phyloP scores from a whole-genome alignment of 2,329 filamentous ascomycete genomes.

The Xenoacremonium recifei region DNA sequence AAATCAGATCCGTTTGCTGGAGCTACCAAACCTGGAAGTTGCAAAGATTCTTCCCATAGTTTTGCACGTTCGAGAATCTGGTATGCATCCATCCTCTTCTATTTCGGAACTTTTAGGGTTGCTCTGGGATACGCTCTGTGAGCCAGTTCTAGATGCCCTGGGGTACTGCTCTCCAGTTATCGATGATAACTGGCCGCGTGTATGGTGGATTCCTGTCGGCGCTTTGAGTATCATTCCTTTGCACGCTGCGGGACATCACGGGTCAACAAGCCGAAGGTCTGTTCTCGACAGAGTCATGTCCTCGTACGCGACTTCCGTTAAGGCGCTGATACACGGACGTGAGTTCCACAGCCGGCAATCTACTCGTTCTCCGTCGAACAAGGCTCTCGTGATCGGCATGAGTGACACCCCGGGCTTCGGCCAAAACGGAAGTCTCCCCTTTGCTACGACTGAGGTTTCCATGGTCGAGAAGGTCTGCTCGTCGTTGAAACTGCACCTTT shows the following conservation, averaged over 20 bases:
- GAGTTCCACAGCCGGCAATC: background rate
- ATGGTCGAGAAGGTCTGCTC: background rate
- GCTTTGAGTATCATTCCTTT: slow-evolving; percentile 28
- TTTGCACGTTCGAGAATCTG: background rate
- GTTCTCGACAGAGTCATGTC: slow-evolving; percentile 35
- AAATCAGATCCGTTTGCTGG: slow-evolving; percentile 12
- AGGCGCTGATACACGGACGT: slow-evolving; percentile 9
- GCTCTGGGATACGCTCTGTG: background rate
- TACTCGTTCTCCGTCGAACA: background rate
- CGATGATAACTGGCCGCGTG: slow-evolving; percentile 20
- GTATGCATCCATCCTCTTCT: no score
- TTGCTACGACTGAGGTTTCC: background rate
- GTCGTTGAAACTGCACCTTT: background rate
- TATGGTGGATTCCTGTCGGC: slow-evolving; percentile 36
- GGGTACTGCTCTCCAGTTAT: background rate
- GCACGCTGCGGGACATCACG: slow-evolving; percentile 33
- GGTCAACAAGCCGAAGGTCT: slow-evolving; percentile 11
- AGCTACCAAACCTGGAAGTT: slow-evolving; percentile 9
- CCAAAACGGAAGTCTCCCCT: background rate
- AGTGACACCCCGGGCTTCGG: background rate
- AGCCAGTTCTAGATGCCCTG: background rate
- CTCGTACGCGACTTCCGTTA: slow-evolving; percentile 34
- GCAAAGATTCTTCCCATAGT: background rate
- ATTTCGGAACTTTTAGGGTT: background rate
- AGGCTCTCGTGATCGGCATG: background rate